Evolutionary conservation across 139 green algal species (phyloP).

Genomic region (Haematococcus lacustris): DNA sequence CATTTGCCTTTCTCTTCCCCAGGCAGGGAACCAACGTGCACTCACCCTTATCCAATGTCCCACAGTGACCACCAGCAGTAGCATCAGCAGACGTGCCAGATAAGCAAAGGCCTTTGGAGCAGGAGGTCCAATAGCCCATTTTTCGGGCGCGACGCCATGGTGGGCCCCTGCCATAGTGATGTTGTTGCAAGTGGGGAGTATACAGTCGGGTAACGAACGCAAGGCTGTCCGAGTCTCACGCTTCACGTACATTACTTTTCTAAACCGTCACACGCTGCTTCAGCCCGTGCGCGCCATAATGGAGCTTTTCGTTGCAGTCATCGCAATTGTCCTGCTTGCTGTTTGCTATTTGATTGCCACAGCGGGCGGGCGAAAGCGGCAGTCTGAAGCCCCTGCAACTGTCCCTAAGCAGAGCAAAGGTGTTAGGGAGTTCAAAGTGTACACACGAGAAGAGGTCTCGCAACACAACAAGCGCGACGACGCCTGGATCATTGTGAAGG

Average conservation of each 20-base stretch:
- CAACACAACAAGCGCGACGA: constrained; percentile 61
- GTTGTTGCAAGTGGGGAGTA: too few species aligned
- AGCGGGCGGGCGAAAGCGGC: background rate
- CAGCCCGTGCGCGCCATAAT: too few species aligned
- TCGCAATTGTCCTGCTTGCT: background rate
- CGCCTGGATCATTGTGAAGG: constrained; percentile 66
- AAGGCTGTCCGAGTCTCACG: too few species aligned
- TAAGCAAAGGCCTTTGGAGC: background rate
- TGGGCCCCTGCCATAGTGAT: too few species aligned
- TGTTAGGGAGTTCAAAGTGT: constrained; percentile 19
- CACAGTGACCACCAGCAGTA: constrained; percentile 12
- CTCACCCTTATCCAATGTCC: constrained; percentile 16
- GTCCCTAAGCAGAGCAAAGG: constrained; percentile 8
- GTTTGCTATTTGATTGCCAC: constrained; percentile 1
- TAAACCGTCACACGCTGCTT: too few species aligned
- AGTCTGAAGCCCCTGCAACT: constrained; percentile 10
- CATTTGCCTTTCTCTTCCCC: background rate
- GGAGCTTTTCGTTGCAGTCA: background rate
- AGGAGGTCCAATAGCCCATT: constrained; percentile 4
- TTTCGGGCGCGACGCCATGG: too few species aligned
- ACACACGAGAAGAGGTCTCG: constrained; percentile 62
- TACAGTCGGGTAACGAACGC: too few species aligned
- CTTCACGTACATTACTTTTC: too few species aligned
- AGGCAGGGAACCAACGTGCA: too few species aligned
- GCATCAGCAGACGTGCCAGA: constrained; percentile 5